Base-by-base conservation (phyloP, 768 basidiomycete species). In the Hirschioporus abietinus region DNA sequence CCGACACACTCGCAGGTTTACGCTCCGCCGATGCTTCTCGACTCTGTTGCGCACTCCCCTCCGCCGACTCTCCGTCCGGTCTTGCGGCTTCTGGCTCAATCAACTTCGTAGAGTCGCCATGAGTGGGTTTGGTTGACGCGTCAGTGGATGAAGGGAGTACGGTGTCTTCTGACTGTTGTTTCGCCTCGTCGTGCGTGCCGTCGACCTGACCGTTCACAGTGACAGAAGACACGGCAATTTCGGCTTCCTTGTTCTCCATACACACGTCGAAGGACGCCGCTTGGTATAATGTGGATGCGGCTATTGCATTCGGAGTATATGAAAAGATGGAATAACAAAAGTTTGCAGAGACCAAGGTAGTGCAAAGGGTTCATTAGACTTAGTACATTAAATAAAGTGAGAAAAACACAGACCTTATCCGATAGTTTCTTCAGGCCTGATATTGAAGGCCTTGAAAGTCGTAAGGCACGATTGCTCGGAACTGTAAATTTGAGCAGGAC, bases 141-240 rank as follows among this genome's bases (percentile, higher is more conserved):
- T 52, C 42, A 52, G 42, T 3, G 42, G 42, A 52, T 52, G 42
- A 20, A 15, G 42, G 4, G 12, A 15, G 12, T 52, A 15, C 12
- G 42, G 12, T 52, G 12, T 52, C 42, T 52, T 52, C 42, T 52
- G 42, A 52, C 42, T 52, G 42, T 52, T 52, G 42, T 52, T 15
- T 52, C 42, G 42, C 42, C 42, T 52, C 42, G 42, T 52, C 42
- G 42, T 52, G 42, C 42, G 42, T 52, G 20, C 42, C 42, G 42
- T 52, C 42, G 12, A 52, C 42, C 42, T 52, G 42, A 52, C 42
- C 42, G 42, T 52, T 52, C 42, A 52, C 42, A 52, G 42, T 52
- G 42, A 52, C 42, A 52, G 42, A 52, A 52, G 42, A 52, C 42
- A 52, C 42, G 42, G 42, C 42, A 52, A 52, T 52, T 52, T 52